A percentile compares a stretch with the other conserved stretches of the same genome.
These are phyloP conservation scores for Limnanthes douglasii DNA, from an alignment of 345 rosid genomes.

Conservation along the genomic window DNA sequence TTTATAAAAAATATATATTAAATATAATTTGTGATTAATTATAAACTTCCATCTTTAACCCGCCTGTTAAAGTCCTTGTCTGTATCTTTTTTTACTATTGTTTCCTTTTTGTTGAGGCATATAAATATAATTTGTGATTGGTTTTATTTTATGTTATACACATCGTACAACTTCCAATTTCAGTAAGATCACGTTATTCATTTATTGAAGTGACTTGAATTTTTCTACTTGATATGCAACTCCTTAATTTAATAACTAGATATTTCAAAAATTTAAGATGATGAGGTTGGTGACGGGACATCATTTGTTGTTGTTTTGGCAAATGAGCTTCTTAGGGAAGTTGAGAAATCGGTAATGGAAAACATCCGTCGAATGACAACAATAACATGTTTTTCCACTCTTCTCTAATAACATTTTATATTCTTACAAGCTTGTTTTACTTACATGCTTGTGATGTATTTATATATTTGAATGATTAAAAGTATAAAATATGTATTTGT, in stretches of 20 bases:
- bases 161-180: too few species aligned
- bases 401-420: too few species aligned
- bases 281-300: conserved; percentile 99
- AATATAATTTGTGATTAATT: too few species aligned
- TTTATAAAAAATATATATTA: too few species aligned
- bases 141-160: neutral
- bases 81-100: conserved; percentile 38
- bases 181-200: too few species aligned
- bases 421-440: neutral
- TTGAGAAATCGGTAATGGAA: conserved; percentile 73
- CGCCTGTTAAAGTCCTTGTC: conserved; percentile 91
- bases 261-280: conserved; percentile 98
- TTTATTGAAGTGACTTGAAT: too few species aligned
- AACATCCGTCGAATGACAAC: conserved; percentile 98
- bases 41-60: too few species aligned
- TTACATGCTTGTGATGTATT: neutral
- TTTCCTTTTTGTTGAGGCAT: too few species aligned
- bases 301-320: conserved; percentile 98
- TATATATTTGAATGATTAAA: neutral
- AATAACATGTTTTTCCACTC: conserved; percentile 86
- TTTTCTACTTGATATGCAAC: neutral
- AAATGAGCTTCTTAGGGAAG: conserved; percentile 88
- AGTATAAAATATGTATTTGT: neutral
- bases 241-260: conserved; percentile 30
- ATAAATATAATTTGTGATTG: neutral